phyloP scores from a whole-genome alignment of 305 asterid genomes.

The Fraxinus floribunda region DNA sequence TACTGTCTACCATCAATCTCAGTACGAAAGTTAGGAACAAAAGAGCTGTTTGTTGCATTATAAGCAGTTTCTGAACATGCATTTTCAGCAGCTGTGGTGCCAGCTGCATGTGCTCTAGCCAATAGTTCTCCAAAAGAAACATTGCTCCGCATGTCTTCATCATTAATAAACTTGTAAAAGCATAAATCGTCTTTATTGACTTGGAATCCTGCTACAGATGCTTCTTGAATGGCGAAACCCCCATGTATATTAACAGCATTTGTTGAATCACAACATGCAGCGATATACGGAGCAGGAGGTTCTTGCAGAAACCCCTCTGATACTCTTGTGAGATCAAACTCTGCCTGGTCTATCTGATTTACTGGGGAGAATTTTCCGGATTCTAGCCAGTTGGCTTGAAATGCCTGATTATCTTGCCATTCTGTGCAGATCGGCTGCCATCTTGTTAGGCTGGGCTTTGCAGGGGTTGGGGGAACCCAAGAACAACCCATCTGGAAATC shows the following conservation, averaged over 20 bases:
- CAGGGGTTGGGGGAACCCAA: conserved; percentile 70
- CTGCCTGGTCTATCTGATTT: conserved; percentile 18
- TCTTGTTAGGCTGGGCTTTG: conserved; percentile 42
- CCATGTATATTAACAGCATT: conserved; percentile 15
- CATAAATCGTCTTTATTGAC: background rate
- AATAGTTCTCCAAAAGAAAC: conserved; percentile 48
- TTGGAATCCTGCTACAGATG: background rate
- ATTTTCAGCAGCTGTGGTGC: conserved; percentile 19
- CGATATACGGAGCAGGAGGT: background rate
- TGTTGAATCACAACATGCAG: conserved; percentile 15
- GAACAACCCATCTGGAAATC: conserved; percentile 36
- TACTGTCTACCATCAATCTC: conserved; percentile 26
- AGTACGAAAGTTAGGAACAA: conserved; percentile 19
- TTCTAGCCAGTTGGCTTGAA: conserved; percentile 24
- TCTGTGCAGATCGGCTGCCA: conserved; percentile 41
- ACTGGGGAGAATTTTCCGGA: conserved; percentile 18
- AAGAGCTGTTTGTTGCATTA: background rate
- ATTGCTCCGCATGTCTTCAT: conserved; percentile 28
- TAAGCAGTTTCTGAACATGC: conserved; percentile 7
- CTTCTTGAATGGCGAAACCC: background rate
- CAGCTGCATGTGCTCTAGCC: conserved; percentile 37
- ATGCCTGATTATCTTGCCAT: conserved; percentile 26
- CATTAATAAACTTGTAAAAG: conserved; percentile 11
- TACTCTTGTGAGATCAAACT: background rate
- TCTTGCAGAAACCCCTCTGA: background rate